These are phyloP conservation scores for Flaveria brownii DNA, from an alignment of 129 eudicot species.

Conservation along the genomic window DNA sequence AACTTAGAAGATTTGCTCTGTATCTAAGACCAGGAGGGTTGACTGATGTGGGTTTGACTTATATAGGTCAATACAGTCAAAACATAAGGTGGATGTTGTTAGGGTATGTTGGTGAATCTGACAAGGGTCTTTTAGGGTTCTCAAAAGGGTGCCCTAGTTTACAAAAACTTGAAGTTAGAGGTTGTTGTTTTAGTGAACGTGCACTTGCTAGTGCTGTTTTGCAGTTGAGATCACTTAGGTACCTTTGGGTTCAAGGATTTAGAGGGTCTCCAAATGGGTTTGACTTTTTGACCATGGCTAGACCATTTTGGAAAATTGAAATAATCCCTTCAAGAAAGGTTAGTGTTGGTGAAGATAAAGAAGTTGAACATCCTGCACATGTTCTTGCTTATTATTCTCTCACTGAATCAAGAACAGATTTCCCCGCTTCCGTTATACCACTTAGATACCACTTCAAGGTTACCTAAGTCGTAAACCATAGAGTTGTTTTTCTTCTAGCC, in stretches of 20 bases:
- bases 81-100: constrained; percentile 82
- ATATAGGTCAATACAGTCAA: constrained; percentile 62
- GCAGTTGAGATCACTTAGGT: constrained; percentile 63
- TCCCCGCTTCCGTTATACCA: constrained; percentile 66
- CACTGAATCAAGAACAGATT: constrained; percentile 80
- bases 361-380: constrained; percentile 74
- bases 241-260: constrained; percentile 91
- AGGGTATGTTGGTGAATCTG: constrained; percentile 81
- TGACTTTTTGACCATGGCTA: constrained; percentile 70
- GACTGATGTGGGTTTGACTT: constrained; percentile 70
- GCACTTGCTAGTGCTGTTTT: constrained; percentile 70
- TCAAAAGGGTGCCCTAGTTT: constrained; percentile 79
- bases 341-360: constrained; percentile 39
- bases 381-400: constrained; percentile 88
- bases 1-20: constrained; percentile 70
- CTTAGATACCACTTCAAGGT: constrained; percentile 22
- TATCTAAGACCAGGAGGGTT: constrained; percentile 74
- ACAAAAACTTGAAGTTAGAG: constrained; percentile 75
- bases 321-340: constrained; percentile 72
- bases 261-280: constrained; percentile 49
- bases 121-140: constrained; percentile 67
- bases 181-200: constrained; percentile 70
- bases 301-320: constrained; percentile 90
- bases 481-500: not conserved
- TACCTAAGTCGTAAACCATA: not conserved